Evolutionary conservation across 2,329 filamentous ascomycete species (phyloP).

Genomic region (Aspergillus sp.): DNA sequence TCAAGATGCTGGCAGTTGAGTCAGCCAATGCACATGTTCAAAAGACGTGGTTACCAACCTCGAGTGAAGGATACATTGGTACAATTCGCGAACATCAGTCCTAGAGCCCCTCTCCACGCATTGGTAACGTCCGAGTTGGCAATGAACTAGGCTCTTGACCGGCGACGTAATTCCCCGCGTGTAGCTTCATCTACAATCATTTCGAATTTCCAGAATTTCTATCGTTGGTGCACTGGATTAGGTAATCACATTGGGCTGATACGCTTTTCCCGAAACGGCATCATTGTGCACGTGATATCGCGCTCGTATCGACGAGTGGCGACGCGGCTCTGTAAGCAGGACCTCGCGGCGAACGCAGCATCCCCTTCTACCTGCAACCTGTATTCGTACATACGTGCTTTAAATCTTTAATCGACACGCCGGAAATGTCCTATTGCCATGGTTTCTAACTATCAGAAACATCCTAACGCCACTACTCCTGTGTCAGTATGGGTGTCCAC

Average conservation of each 20-base stretch:
- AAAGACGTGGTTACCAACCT: conserved; percentile 24
- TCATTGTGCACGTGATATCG: conserved; percentile 25
- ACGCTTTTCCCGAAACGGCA: conserved; percentile 16
- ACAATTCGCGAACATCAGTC: conserved; percentile 15
- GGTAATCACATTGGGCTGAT: conserved; percentile 11
- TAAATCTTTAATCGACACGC: not conserved
- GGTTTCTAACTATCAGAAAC: not conserved
- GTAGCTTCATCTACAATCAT: conserved; percentile 8
- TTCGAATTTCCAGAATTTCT: conserved; percentile 18
- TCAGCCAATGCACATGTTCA: conserved; percentile 18
- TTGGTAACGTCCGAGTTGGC: not conserved
- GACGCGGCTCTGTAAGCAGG: conserved; percentile 3
- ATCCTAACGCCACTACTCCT: not conserved
- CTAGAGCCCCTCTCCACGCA: conserved; percentile 2
- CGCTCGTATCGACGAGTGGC: conserved; percentile 15
- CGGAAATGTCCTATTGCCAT: conserved; percentile 1
- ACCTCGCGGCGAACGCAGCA: not conserved
- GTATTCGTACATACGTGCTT: not conserved
- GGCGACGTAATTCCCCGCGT: conserved; percentile 12
- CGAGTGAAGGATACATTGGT: conserved; percentile 29
- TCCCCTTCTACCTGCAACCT: not conserved
- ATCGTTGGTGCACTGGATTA: conserved; percentile 17
- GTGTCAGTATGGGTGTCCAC: conserved; percentile 80
- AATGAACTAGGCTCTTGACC: not conserved
- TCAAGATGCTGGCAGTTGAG: conserved; percentile 36